Base-by-base conservation (phyloP, 768 basidiomycete species). In the Hygrophorus pudorinus region DNA sequence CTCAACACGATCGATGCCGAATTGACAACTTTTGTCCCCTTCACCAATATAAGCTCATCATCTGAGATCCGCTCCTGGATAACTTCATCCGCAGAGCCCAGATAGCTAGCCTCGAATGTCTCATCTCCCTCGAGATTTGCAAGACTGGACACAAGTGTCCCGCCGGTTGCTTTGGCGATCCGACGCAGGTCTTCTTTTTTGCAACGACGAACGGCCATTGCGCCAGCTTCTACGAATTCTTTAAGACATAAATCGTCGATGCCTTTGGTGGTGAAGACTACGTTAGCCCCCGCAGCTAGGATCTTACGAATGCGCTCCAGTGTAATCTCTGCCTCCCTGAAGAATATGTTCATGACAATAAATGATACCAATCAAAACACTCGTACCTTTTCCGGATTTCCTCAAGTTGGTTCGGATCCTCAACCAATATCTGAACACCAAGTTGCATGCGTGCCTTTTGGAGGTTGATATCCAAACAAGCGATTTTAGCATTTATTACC, bases 101-200 rank as follows among this genome's bases (percentile, higher is more conserved):
- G 72, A 61, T 80, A 85, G 61, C 79, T 81, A 18, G 91, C 71
- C 60, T 99, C 96, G 56, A 93, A 98, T 0, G 93, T 92, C 62
- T 99, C 96, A 41, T 99, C 94, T 34, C 96, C 94, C 51, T 99
- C 94, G 9, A 99, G 72, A 64, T 98, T 96, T 7, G 92, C 94
- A 44, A 98, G 71, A 58, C 85, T 90, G 8, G 88, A 88, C 44
- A 98, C 78, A 32, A 98, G 72, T 18, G 88, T 89, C 7, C 92
- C 96, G 18, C 96, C 96, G 0, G 93, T 97, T 7, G 96, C 94
- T 62, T 85, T 94, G 20, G 96, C 96, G 53, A 98, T 98, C 41
- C 96, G 81, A 45, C 91, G 81, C 39, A 98, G 76, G 60, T 99
- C 96, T 60, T 99, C 96, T 64, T 99, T 99, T 62, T 85, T 81